A percentile compares a stretch with the other conserved stretches of the same genome.
phyloP scores from a whole-genome alignment of 2,329 filamentous ascomycete species.

The Emericellopsis cladophorae region DNA sequence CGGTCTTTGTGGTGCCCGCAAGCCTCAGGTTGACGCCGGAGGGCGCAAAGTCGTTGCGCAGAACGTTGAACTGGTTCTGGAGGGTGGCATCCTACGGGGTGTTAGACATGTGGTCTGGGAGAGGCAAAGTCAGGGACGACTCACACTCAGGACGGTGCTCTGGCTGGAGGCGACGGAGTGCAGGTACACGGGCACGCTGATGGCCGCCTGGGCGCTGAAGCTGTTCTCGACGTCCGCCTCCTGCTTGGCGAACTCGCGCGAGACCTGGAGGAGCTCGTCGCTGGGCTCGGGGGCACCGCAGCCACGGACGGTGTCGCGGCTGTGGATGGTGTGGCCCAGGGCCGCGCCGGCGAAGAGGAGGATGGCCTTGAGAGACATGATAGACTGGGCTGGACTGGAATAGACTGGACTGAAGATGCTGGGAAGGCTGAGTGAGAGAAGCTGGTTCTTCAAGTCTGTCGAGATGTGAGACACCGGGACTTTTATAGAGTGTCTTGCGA shows the following conservation, averaged over 20 bases:
- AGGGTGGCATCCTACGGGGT: slow-evolving; percentile 7
- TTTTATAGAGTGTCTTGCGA: too few species aligned
- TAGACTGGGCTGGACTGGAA: slow-evolving; percentile 1
- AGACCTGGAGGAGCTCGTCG: neutral
- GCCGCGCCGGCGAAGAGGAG: slow-evolving; percentile 1
- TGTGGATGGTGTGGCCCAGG: slow-evolving; percentile 1
- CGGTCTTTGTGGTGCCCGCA: slow-evolving; percentile 13
- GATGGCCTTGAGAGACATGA: slow-evolving; percentile 6
- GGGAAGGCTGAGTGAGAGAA: too few species aligned
- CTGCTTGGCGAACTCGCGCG: slow-evolving; percentile 1
- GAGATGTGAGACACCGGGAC: too few species aligned
- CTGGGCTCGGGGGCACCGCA: slow-evolving; percentile 2
- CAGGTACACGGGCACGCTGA: slow-evolving; percentile 6
- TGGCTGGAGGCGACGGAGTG: slow-evolving; percentile 3
- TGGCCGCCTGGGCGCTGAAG: slow-evolving; percentile 7
- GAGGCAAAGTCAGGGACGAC: neutral
- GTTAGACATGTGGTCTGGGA: neutral
- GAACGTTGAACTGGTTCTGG: slow-evolving; percentile 10
- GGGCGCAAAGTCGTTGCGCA: slow-evolving; percentile 12
- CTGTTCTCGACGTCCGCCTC: slow-evolving; percentile 4
- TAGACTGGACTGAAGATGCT: neutral
- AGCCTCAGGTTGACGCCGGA: slow-evolving; percentile 11
- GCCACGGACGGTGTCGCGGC: neutral
- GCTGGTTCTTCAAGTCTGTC: too few species aligned
- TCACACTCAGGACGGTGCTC: neutral